Evolutionary conservation across 257 asterid genomes (phyloP).

Genomic region (Fraxinus cuspidata): DNA sequence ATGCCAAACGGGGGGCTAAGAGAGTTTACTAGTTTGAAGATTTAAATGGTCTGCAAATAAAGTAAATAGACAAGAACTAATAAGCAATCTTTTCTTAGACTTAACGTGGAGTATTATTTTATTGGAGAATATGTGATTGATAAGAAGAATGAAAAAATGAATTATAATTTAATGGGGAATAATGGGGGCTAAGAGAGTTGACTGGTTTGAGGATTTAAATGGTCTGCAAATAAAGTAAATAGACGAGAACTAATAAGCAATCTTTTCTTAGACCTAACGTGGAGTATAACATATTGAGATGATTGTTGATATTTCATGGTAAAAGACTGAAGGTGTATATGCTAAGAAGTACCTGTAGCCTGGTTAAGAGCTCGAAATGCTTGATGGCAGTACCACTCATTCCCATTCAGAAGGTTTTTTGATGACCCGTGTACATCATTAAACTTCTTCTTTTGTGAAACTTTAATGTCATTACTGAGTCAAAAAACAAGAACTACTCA

Average conservation of each 20-base stretch:
- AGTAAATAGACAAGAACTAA: neutral
- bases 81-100: slow-evolving; percentile 5
- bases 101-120: neutral
- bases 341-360: slow-evolving; percentile 68
- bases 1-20: neutral
- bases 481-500: slow-evolving; percentile 30
- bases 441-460: slow-evolving; percentile 87
- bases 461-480: slow-evolving; percentile 74
- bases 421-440: slow-evolving; percentile 69
- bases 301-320: neutral
- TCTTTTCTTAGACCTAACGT: slow-evolving; percentile 3
- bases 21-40: neutral
- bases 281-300: neutral
- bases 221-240: neutral
- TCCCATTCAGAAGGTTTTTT: slow-evolving; percentile 81
- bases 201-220: neutral
- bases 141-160: too few relatives aligned
- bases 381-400: slow-evolving; percentile 96
- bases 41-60: neutral
- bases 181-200: neutral
- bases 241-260: neutral
- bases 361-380: slow-evolving; percentile 98
- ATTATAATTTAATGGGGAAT: too few relatives aligned
- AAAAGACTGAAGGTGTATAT: neutral
- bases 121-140: too few relatives aligned